Base-by-base conservation (phyloP, 2,329 filamentous ascomycete genomes). In the Verticillium zaregamsianum region DNA sequence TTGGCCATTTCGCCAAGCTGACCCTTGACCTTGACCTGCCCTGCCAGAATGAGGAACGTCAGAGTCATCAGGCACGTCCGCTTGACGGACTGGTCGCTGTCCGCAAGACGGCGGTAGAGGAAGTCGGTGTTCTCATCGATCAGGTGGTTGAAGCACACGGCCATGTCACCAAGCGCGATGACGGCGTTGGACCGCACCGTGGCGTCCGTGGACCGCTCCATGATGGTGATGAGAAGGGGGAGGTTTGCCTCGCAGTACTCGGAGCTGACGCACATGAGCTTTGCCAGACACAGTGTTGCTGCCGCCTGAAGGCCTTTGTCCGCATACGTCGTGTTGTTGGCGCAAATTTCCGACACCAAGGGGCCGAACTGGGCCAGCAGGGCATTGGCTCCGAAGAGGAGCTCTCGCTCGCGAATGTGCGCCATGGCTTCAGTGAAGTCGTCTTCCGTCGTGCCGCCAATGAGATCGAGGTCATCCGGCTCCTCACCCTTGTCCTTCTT, bases 61-160 rank as follows among this genome's bases (percentile, higher is more conserved):
- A 99, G 79, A 1, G 96, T 99, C 95, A 98, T 99, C 25, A 99
- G 83, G 76, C 95, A 99, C 0, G 96, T 99, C 12, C 95, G 88
- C 82, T 98, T 99, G 64, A 99, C 95, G 3, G 90, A 94, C 25
- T 87, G 86, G 68, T 97, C 93, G 17, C 86, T 81, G 71, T 99
- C 96, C 17, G 95, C 96, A 8, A 99, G 84, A 20, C 96, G 88
- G 23, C 95, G 89, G 77, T 99, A 99, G 52, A 99, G 77, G 80
- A 98, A 99, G 73, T 99, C 95, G 0, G 95, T 99, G 76, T 99
- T 98, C 77, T 99, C 96, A 72, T 99, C 96, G 68, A 99, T 97
- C 58, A 99, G 86, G 72, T 99, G 95, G 72, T 99, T 99, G 84
- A 99, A 99, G 83, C 93, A 97, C 25, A 99, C 95, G 0, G 96